phyloP scores from a whole-genome alignment of 2,329 filamentous ascomycete species.

The Alternaria triticimaculans region DNA sequence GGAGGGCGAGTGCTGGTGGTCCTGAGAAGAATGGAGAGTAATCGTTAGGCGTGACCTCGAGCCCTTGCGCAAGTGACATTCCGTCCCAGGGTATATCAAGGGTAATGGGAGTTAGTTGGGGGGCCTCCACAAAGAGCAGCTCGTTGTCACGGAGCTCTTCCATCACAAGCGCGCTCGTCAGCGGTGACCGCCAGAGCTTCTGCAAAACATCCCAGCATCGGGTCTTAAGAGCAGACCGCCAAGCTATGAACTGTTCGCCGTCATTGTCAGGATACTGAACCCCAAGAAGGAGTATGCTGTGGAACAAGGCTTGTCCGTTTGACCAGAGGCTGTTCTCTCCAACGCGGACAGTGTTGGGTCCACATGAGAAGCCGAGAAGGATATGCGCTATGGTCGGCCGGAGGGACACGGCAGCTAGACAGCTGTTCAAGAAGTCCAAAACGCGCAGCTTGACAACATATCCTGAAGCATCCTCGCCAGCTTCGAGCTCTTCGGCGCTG shows the following conservation, averaged over 20 bases:
- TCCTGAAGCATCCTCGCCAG: slow-evolving; percentile 70
- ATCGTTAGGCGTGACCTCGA: slow-evolving; percentile 28
- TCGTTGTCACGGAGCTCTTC: slow-evolving; percentile 80
- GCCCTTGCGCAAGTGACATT: slow-evolving; percentile 59
- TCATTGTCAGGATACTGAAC: slow-evolving; percentile 71
- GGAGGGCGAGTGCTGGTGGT: slow-evolving; percentile 71
- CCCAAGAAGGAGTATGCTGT: slow-evolving; percentile 76
- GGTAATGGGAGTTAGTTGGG: slow-evolving; percentile 73
- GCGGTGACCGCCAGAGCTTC: slow-evolving; percentile 80
- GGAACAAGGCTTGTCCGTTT: slow-evolving; percentile 77
- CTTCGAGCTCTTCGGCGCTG: slow-evolving; percentile 73
- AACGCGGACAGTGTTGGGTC: slow-evolving; percentile 72
- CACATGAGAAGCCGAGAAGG: slow-evolving; percentile 84
- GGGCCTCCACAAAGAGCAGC: slow-evolving; percentile 78
- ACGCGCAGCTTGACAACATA: slow-evolving; percentile 86
- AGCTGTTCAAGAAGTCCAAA: slow-evolving; percentile 83
- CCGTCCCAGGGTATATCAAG: slow-evolving; percentile 77
- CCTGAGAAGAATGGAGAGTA: slow-evolving; percentile 70
- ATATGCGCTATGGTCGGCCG: slow-evolving; percentile 89
- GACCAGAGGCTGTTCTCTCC: slow-evolving; percentile 74
- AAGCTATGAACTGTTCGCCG: slow-evolving; percentile 49
- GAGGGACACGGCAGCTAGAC: slow-evolving; percentile 74
- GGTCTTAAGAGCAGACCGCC: slow-evolving; percentile 53
- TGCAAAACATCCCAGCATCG: slow-evolving; percentile 68
- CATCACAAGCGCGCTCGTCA: slow-evolving; percentile 78